Conservation (phyloP, 2,329 filamentous ascomycete genomes). For the Neocucurbitaria cava region DNA sequence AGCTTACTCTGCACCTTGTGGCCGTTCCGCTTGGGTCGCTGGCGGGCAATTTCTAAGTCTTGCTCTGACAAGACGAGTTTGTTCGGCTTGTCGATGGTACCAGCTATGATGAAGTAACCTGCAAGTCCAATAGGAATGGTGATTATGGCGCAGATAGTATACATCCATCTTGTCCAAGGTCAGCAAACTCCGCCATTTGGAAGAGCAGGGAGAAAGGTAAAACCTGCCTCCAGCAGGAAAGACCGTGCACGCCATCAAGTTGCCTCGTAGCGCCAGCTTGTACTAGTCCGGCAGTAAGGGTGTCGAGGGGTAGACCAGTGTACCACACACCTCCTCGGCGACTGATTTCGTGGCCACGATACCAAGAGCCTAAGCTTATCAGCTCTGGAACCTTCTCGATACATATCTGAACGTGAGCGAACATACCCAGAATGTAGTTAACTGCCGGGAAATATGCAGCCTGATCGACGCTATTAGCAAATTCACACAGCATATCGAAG, state of each 20-base stretch:
- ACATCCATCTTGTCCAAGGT: conserved; percentile 19
- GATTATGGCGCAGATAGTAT: conserved; percentile 51
- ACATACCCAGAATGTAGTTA: conserved; percentile 16
- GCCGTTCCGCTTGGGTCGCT: neutral
- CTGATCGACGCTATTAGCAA: neutral
- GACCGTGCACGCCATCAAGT: conserved; percentile 58
- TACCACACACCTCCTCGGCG: conserved; percentile 60
- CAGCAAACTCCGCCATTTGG: no score
- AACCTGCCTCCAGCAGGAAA: conserved; percentile 51
- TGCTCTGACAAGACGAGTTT: conserved; percentile 51
- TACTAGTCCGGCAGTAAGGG: neutral
- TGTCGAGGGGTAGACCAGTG: conserved; percentile 35
- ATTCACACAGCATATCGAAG: neutral
- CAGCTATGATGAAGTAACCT: conserved; percentile 59
- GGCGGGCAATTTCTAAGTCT: conserved; percentile 51
- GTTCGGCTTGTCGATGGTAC: conserved; percentile 57
- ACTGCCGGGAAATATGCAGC: neutral
- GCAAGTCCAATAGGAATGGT: conserved; percentile 60
- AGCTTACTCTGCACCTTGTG: neutral
- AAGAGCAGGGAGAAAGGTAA: no score
- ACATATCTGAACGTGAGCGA: conserved; percentile 31
- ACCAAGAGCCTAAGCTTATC: conserved; percentile 51
- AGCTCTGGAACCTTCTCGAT: neutral
- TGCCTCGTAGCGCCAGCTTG: conserved; percentile 33
- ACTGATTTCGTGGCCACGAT: conserved; percentile 48